Evolutionary conservation across 768 basidiomycete species (phyloP).

Genomic region (Pleurotus pulmonarius): DNA sequence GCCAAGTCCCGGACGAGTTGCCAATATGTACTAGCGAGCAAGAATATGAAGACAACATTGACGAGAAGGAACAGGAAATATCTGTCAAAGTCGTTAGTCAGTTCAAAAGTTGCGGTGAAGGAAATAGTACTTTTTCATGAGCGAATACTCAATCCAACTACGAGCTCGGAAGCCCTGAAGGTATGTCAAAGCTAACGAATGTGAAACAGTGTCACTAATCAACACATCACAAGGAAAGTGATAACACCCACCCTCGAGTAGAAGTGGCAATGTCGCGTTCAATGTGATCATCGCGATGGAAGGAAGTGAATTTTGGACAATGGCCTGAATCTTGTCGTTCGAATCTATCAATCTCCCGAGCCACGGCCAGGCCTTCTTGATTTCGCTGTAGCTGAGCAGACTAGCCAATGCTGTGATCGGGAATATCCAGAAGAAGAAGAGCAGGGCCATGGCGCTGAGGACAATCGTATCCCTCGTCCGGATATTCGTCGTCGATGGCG

Average conservation of each 20-base stretch:
- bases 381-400: constrained; percentile 88
- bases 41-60: constrained; percentile 93
- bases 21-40: constrained; percentile 89
- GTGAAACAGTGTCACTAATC: constrained; percentile 9
- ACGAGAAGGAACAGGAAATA: constrained; percentile 91
- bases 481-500: constrained; percentile 53
- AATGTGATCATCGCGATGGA: constrained; percentile 86
- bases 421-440: constrained; percentile 90
- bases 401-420: constrained; percentile 86
- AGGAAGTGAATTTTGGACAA: constrained; percentile 94
- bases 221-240: constrained; percentile 4
- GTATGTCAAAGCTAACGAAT: constrained; percentile 60
- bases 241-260: constrained; percentile 68
- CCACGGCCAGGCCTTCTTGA: constrained; percentile 88
- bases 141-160: constrained; percentile 90
- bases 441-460: constrained; percentile 57
- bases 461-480: constrained; percentile 72
- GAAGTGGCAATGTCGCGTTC: constrained; percentile 85
- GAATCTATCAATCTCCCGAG: constrained; percentile 80
- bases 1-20: constrained; percentile 89
- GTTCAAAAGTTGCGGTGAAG: not conserved
- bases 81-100: constrained; percentile 37
- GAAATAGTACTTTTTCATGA: constrained; percentile 78
- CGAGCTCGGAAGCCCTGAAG: constrained; percentile 87
- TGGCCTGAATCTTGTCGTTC: constrained; percentile 74